Evolutionary conservation across 2,329 filamentous ascomycete genomes (phyloP).

Genomic region (Lithohypha guttulata): DNA sequence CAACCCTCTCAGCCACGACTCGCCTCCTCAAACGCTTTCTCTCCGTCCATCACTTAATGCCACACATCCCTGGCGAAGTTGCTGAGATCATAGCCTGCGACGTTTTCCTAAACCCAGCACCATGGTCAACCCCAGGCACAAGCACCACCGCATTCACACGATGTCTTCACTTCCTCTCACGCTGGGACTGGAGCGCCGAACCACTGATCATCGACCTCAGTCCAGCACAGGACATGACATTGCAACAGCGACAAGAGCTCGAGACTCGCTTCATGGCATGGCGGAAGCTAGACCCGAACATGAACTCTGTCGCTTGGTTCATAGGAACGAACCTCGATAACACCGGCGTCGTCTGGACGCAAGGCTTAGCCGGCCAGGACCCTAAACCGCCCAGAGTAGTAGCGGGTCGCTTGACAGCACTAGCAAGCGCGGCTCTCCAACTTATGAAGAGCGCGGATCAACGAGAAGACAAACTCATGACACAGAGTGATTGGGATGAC

Average conservation of each 20-base stretch:
- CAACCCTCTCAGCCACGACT: slow-evolving; percentile 69
- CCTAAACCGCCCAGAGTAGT: slow-evolving; percentile 65
- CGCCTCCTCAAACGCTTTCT: slow-evolving; percentile 87
- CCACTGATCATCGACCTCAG: slow-evolving; percentile 67
- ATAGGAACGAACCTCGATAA: slow-evolving; percentile 68
- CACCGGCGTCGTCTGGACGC: slow-evolving; percentile 71
- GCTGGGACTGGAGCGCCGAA: slow-evolving; percentile 85
- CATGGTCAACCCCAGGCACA: slow-evolving; percentile 68
- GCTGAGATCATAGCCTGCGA: slow-evolving; percentile 73
- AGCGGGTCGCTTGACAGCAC: slow-evolving; percentile 67
- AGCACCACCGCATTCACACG: slow-evolving; percentile 70
- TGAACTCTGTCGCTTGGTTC: slow-evolving; percentile 75
- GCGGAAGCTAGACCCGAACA: slow-evolving; percentile 76
- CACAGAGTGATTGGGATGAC: slow-evolving; percentile 25
- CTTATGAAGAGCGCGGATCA: slow-evolving; percentile 42
- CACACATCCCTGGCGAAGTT: slow-evolving; percentile 67
- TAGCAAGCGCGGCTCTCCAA: slow-evolving; percentile 66
- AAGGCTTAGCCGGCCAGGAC: slow-evolving; percentile 31
- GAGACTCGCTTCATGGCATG: slow-evolving; percentile 64
- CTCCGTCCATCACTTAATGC: slow-evolving; percentile 63
- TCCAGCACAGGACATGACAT: slow-evolving; percentile 49
- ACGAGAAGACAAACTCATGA: slow-evolving; percentile 40
- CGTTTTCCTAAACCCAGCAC: slow-evolving; percentile 69
- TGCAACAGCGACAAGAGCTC: slow-evolving; percentile 31
- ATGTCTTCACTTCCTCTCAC: slow-evolving; percentile 65